These are phyloP conservation scores for Pistacia integerrima DNA, from an alignment of 345 rosid species.

Conservation along the genomic window DNA sequence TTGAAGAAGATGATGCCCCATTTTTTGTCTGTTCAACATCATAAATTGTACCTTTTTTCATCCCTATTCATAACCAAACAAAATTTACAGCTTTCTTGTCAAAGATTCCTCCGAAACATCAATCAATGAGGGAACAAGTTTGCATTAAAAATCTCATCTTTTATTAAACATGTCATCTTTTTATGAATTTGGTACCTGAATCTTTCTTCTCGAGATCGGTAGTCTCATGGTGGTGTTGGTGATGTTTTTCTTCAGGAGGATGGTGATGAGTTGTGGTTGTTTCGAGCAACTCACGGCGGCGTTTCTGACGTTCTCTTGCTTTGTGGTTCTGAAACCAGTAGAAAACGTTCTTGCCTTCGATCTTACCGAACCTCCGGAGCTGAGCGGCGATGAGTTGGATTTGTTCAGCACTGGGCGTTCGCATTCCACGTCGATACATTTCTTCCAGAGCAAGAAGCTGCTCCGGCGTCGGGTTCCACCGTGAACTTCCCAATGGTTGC, in stretches of 20 bases:
- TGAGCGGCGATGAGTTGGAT: slow-evolving; percentile 62
- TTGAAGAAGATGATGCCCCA: slow-evolving; percentile 32
- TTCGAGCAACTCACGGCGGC: slow-evolving; percentile 47
- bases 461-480: slow-evolving; percentile 84
- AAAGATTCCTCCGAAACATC: not conserved
- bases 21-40: slow-evolving; percentile 44
- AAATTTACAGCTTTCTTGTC: not conserved
- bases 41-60: slow-evolving; percentile 29
- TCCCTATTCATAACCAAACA: slow-evolving; percentile 20
- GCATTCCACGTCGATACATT: slow-evolving; percentile 54
- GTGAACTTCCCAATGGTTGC: slow-evolving; percentile 37
- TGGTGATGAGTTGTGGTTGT: not conserved
- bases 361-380: slow-evolving; percentile 66
- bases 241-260: slow-evolving; percentile 25
- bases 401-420: slow-evolving; percentile 64
- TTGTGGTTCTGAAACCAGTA: slow-evolving; percentile 88
- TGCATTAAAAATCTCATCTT: not conserved
- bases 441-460: slow-evolving; percentile 65
- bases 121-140: not conserved
- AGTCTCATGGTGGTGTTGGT: not conserved
- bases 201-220: slow-evolving; percentile 24
- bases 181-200: slow-evolving; percentile 17
- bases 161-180: not conserved
- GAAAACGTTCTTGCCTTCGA: slow-evolving; percentile 79
- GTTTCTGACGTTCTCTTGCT: slow-evolving; percentile 63